Conservation (phyloP, 768 basidiomycete species). For the Grammothele lineata region DNA sequence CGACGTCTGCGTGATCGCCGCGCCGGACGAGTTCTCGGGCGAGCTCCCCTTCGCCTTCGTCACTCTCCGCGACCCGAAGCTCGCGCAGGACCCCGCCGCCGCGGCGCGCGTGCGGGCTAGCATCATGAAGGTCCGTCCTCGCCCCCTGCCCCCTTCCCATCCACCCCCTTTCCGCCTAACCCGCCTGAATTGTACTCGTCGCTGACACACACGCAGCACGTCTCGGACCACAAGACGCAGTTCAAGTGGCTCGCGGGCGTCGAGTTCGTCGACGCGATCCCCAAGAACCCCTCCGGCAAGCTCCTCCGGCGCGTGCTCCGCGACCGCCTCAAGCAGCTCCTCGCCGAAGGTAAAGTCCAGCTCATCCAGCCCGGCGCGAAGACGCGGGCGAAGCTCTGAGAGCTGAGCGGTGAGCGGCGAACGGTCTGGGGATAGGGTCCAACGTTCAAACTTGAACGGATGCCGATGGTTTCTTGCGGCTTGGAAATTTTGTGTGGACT, state of each 20-base stretch:
- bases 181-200: no score
- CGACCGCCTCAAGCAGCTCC: conserved; percentile 18
- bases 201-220: conserved; percentile 17
- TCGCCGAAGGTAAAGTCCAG: conserved; percentile 10
- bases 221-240: conserved; percentile 26
- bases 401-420: background rate
- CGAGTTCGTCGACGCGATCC: conserved; percentile 32
- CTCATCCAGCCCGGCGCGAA: conserved; percentile 2
- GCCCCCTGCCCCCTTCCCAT: no score
- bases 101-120: conserved; percentile 37
- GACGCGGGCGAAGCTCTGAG: conserved; percentile 12
- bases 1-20: conserved; percentile 60
- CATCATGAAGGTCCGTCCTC: conserved; percentile 48
- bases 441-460: no score
- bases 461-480: no score
- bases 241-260: conserved; percentile 38
- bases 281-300: conserved; percentile 30
- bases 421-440: no score
- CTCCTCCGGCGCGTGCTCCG: conserved; percentile 26
- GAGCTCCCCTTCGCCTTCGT: conserved; percentile 71
- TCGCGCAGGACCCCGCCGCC: conserved; percentile 29
- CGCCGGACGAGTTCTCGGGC: conserved; percentile 67
- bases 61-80: conserved; percentile 37
- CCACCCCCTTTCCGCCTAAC: background rate
- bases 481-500: no score